These are phyloP conservation scores for Monosporascus cannonballus DNA, from an alignment of 2,329 filamentous ascomycete genomes.

Conservation along the genomic window DNA sequence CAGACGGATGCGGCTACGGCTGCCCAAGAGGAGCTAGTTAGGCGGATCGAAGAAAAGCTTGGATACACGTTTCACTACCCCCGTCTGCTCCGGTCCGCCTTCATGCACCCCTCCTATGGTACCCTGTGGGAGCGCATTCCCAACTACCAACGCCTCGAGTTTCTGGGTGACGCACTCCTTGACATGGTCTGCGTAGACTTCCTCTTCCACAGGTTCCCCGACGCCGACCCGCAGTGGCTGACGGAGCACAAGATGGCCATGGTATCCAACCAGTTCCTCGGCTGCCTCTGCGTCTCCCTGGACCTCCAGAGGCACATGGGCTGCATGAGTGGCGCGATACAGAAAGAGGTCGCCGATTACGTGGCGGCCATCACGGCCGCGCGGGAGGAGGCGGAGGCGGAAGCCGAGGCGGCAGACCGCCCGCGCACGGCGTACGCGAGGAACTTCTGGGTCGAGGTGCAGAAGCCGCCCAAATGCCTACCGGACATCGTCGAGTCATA, in stretches of 20 bases:
- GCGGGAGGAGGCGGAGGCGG: slow-evolving; percentile 30
- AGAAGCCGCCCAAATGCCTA: slow-evolving; percentile 65
- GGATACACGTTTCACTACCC: slow-evolving; percentile 67
- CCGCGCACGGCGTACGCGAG: slow-evolving; percentile 36
- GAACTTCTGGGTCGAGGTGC: slow-evolving; percentile 64
- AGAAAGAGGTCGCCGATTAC: slow-evolving; percentile 45
- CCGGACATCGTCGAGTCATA: slow-evolving; percentile 87
- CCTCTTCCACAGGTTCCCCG: slow-evolving; percentile 69
- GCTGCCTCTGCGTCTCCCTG: slow-evolving; percentile 71
- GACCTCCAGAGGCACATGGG: slow-evolving; percentile 71
- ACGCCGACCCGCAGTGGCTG: slow-evolving; percentile 88
- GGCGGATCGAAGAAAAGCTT: slow-evolving; percentile 52
- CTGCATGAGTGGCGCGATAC: slow-evolving; percentile 38
- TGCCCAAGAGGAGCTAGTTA: slow-evolving; percentile 61
- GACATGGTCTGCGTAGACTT: slow-evolving; percentile 61
- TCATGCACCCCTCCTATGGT: slow-evolving; percentile 81
- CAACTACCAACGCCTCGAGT: slow-evolving; percentile 86
- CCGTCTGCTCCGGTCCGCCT: slow-evolving; percentile 73
- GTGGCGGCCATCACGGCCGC: slow-evolving; percentile 52
- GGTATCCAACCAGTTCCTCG: slow-evolving; percentile 93
- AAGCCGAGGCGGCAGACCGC: slow-evolving; percentile 31
- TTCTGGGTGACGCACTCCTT: slow-evolving; percentile 77
- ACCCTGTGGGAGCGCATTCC: slow-evolving; percentile 71
- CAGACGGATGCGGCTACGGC: slow-evolving; percentile 58
- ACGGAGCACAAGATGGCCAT: slow-evolving; percentile 99